Conservation (phyloP, 345 rosid genomes). For the Syzygium grande region DNA sequence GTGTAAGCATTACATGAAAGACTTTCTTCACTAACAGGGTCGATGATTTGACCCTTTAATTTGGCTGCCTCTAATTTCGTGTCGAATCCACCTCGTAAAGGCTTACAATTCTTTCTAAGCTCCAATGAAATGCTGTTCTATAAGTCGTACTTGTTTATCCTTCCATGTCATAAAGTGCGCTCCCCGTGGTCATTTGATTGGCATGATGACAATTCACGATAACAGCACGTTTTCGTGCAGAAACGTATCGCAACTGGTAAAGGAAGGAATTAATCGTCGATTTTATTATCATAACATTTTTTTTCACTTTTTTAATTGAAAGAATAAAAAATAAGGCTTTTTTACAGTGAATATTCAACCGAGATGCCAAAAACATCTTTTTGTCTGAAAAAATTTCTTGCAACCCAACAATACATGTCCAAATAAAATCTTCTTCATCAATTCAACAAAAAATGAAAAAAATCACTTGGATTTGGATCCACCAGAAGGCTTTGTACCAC, state of each 20-base stretch:
- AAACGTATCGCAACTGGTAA: neutral
- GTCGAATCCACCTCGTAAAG: neutral
- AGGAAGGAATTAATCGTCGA: neutral
- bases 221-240: neutral
- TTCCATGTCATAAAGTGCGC: neutral
- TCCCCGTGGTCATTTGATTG: neutral
- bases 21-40: neutral
- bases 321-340: neutral
- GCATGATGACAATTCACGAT: neutral
- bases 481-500: slow-evolving; percentile 6
- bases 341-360: neutral
- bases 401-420: neutral
- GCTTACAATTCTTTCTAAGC: neutral
- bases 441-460: neutral
- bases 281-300: neutral
- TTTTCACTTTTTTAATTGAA: neutral
- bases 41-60: neutral
- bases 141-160: neutral
- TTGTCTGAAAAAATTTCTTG: neutral
- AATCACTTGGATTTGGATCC: slow-evolving; percentile 1
- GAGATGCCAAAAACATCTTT: neutral
- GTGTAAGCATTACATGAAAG: neutral
- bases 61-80: neutral
- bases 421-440: neutral
- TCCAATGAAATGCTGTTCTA: neutral